Base-by-base conservation (phyloP, 2,329 filamentous ascomycete species). In the Pseudogymnoascus sp. region DNA sequence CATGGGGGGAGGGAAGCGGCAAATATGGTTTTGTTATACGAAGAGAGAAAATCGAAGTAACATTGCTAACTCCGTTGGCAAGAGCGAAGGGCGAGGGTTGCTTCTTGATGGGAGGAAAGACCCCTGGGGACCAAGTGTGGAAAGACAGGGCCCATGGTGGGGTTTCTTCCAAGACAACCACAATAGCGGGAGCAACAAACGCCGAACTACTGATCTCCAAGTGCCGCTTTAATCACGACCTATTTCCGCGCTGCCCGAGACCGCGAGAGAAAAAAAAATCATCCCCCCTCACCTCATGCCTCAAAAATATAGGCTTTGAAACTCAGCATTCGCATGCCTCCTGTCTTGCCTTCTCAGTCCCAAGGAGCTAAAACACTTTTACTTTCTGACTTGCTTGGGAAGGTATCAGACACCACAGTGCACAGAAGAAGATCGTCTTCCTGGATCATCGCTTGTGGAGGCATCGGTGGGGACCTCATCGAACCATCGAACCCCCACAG, bases 221-320 rank as follows among this genome's bases (percentile, higher is more conserved):
- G 50, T 57, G 50, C 50, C 50, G 50, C 50, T 57, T 57, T 57
- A 57, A 57, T 57, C 26, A 21, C 28, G n/a, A 57, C 50, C n/a
- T 28, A 57, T 57, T 57, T 57, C n/a, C 26, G 15, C n/a, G n/a
- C 1, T 53, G 47, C 26, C 47, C 44, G 44, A 17, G 44, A 31
- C 47, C 13, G n/a, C n/a, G n/a, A n/a, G 26, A n/a, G 19, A 17
- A 31, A 31, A 26, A 57, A 57, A 57, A 57, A 57, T 6, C n/a
- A 19, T 13, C n/a, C 15, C 17, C 47, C n/a, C n/a, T 33, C 9
- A 33, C n/a, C n/a, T 33, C 9, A 33, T 31, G 47, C n/a, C 4
- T 19, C 11, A 33, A 57, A 15, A 57, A 1, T 17, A 57, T 13
- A 21, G 9, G 28, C 50, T 33, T 57, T 33, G 28, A 57, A 57